Base-by-base conservation (phyloP, 2,329 filamentous ascomycete species). In the Calonectria pteridis region DNA sequence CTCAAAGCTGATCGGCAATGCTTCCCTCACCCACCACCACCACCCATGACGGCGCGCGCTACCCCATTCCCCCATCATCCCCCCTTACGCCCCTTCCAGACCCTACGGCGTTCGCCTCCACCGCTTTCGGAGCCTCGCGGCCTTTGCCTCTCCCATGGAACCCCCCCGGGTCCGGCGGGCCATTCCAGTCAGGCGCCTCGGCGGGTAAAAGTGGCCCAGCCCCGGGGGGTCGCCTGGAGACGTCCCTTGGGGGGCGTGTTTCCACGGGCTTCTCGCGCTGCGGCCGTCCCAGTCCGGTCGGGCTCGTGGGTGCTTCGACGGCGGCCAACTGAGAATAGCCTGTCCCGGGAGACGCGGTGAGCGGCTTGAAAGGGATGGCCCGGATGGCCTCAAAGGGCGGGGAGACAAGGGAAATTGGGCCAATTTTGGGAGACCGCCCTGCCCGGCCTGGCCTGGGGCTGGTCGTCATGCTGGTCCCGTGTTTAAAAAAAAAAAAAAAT, bases 71-170 rank as follows among this genome's bases (percentile, higher is more conserved):
- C 53, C 53, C 53, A 18, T 37, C 37, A 46, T 63, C 28, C 43
- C 43, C 55, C 40, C 55, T 43, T 40, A 18, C 26, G 43, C 66
- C 62, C 55, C 40, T 73, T 46, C 68, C 50, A 50, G 49, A 59
- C 55, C 58, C 14, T 40, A 62, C 55, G 58, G 67, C 58, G 43
- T 64, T 74, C 68, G 67, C 77, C 78, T 76, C 77, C 72, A 80
- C 79, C 79, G 79, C 77, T 81, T 80, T 81, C 79, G 79, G 79
- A 81, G 79, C 79, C 79, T 81, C 78, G 78, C 70, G 72, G 74
- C 66, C 71, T 62, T 67, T 62, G 63, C 59, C 64, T 73, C 51
- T 70, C 40, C 46, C 53, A 69, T 73, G 66, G 62, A 64, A 49
- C 46, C 43, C 69, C 72, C 69, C 68, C 67, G 70, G 73, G 67